phyloP scores from a whole-genome alignment of 305 asterid species.

The Solanum hybrid region DNA sequence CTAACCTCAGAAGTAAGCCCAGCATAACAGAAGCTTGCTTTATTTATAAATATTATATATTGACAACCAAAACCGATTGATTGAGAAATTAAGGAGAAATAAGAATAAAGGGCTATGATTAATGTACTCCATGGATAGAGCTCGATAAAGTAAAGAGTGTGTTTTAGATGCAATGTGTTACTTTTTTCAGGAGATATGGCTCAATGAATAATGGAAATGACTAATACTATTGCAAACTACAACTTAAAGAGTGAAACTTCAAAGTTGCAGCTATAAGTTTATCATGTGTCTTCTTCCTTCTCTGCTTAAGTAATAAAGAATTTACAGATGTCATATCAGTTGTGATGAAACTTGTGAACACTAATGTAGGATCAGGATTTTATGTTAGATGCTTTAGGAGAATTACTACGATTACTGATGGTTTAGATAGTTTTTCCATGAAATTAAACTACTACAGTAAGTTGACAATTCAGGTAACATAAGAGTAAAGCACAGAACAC shows the following conservation, averaged over 20 bases:
- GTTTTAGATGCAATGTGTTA: not conserved
- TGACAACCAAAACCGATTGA: not conserved
- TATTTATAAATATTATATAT: not conserved
- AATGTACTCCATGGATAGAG: not conserved
- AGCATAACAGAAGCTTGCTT: not conserved
- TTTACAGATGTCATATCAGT: not conserved
- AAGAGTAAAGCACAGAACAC: not conserved
- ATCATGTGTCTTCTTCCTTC: not conserved
- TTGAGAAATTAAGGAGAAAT: not conserved
- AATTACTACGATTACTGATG: not conserved
- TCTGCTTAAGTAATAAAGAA: not conserved
- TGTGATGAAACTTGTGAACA: not conserved
- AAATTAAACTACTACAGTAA: not conserved
- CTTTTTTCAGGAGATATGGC: not conserved
- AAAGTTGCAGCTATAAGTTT: not conserved
- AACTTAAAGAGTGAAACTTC: not conserved
- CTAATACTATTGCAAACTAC: not conserved
- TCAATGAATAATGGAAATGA: not conserved
- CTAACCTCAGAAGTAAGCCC: slow-evolving; percentile 1
- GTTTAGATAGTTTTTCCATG: not conserved
- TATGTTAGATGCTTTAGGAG: not conserved
- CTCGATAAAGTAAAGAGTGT: not conserved
- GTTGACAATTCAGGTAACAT: not conserved
- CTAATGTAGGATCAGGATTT: not conserved
- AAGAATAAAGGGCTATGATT: not conserved